Base-by-base conservation (phyloP, 108 stramenopile genomes). In the Mediolabrus comicus region DNA sequence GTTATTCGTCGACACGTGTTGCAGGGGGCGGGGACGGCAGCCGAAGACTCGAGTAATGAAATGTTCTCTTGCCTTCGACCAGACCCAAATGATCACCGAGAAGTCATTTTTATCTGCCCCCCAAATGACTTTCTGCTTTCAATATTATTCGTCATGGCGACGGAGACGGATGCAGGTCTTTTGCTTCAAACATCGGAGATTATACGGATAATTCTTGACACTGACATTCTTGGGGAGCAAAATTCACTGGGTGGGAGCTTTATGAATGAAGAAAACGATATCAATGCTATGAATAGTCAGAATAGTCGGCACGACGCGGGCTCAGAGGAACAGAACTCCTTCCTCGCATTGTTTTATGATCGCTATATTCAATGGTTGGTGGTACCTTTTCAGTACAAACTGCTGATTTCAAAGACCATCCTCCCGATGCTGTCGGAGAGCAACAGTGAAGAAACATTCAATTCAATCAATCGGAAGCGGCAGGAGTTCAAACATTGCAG, bases 291-390 rank as follows among this genome's bases (percentile, higher is more conserved):
- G 0, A 57, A 59, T 10, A 28, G 59, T 26, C 17, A 39, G 7
- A 62, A 56, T 53, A 56, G 41, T 19, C 34, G 41, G 53, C 28
- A 61, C 22, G 53, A 29, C 11, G 16, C 56, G 4, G 53, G 33
- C 8, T 57, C 53, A 16, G 72, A 77, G 13, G 89, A 92, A 17
- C 87, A 89, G 57, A 91, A 91, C 53, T 78, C 83, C 10, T 95
- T 95, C 55, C 72, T 95, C 6, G 77, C 86, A 22, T 62, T 91
- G 51, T 95, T 92, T 69, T 95, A 92, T 62, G 90, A 95, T 30
- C 84, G 87, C 33, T 92, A 91, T 66, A 54, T 92, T 1, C 82
- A 76, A 53, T 95, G 91, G 94, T 83, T 92, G 34, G 89, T 81
- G 31, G 84, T 87, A 27, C 88, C 91, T 19, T 95, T 95, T 70